Evolutionary conservation across 176 grass and related monocot species (phyloP).

Genomic region (Bolboschoenus planiculmis): DNA sequence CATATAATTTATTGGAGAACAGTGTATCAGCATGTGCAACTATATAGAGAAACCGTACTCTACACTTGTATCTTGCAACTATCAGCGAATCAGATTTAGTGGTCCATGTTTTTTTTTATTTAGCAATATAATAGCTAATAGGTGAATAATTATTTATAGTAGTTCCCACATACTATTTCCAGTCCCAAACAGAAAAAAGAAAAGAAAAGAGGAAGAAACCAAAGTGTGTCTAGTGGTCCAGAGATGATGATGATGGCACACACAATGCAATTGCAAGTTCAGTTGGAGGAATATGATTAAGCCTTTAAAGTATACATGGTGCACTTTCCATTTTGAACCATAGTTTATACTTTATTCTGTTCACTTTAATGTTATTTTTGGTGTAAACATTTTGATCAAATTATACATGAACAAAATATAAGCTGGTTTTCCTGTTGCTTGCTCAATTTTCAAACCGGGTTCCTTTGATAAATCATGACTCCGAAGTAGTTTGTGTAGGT

Average conservation of each 20-base stretch:
- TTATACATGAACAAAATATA: neutral
- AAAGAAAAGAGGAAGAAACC: neutral
- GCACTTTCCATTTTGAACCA: constrained; percentile 1
- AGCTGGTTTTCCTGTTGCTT: neutral
- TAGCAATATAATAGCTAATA: neutral
- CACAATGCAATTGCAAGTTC: no score
- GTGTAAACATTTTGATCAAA: neutral
- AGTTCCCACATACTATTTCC: constrained; percentile 1
- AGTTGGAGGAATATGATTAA: neutral
- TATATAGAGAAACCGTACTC: no score
- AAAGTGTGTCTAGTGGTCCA: neutral
- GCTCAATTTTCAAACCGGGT: neutral
- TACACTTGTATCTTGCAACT: constrained; percentile 10
- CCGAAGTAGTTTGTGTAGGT: neutral
- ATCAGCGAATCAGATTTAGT: constrained; percentile 15
- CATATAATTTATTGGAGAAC: neutral
- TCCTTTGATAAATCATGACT: no score
- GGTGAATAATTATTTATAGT: constrained; percentile 3
- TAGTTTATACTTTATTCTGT: neutral
- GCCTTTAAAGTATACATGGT: neutral
- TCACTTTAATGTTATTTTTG: neutral
- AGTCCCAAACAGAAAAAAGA: neutral
- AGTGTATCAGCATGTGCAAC: neutral
- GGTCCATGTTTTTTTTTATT: constrained; percentile 1
- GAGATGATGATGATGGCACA: neutral